Evolutionary conservation across 1,139 yeast genomes (phyloP).

Genomic region (Blastobotrys serpentis): DNA sequence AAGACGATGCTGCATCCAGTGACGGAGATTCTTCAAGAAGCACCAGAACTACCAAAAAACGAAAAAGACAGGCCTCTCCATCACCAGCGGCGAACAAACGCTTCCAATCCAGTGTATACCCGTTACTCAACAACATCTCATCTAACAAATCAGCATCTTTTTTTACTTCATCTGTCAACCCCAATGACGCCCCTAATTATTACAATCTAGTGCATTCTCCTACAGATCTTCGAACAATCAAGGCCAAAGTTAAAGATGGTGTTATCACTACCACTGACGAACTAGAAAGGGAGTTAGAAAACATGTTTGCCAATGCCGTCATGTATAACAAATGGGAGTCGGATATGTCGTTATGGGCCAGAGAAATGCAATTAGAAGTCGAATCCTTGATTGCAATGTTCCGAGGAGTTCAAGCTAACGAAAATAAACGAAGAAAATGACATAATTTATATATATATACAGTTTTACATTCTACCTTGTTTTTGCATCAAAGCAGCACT

Average conservation of each 20-base stretch:
- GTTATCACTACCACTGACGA: conserved; percentile 50
- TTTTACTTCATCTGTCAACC: conserved; percentile 66
- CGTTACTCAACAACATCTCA: conserved; percentile 61
- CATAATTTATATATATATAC: conserved; percentile 5
- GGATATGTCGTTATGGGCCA: conserved; percentile 60
- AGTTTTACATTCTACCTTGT: conserved; percentile 25
- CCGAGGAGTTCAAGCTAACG: conserved; percentile 34
- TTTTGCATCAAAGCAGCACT: conserved; percentile 31
- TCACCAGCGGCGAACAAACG: conserved; percentile 27
- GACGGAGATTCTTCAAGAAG: conserved; percentile 27
- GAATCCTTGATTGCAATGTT: conserved; percentile 39
- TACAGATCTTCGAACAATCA: conserved; percentile 63
- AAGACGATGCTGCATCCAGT: conserved; percentile 6
- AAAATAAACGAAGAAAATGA: conserved; percentile 11
- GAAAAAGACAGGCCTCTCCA: conserved; percentile 26
- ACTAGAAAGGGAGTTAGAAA: conserved; percentile 64
- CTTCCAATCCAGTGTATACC: conserved; percentile 41
- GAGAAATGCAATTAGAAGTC: conserved; percentile 54
- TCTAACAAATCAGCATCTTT: conserved; percentile 76
- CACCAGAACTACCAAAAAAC: conserved; percentile 21
- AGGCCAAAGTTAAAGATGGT: conserved; percentile 57
- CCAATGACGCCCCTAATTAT: conserved; percentile 68
- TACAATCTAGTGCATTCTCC: conserved; percentile 62
- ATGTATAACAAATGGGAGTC: conserved; percentile 74
- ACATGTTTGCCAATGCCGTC: conserved; percentile 80